These are phyloP conservation scores for Sisymbrium irio DNA, from an alignment of 345 rosid species.

Conservation along the genomic window DNA sequence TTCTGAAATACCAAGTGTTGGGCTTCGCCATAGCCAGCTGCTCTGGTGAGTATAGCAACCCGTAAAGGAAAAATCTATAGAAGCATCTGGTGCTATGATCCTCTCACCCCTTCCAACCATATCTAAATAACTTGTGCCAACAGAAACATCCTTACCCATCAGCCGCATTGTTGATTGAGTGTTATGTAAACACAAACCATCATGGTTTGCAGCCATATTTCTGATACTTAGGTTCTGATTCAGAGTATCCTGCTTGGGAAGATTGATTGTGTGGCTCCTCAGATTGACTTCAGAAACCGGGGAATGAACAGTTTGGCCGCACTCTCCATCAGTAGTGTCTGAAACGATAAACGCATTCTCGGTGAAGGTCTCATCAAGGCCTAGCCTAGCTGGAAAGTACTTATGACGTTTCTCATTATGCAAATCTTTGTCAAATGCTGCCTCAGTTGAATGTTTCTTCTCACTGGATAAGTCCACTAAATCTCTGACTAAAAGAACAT, in stretches of 20 bases:
- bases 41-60: slow-evolving; percentile 29
- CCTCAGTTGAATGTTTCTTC: slow-evolving; percentile 30
- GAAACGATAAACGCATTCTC: slow-evolving; percentile 29
- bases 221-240: slow-evolving; percentile 24
- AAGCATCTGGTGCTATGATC: slow-evolving; percentile 38
- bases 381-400: slow-evolving; percentile 39
- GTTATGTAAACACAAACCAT: slow-evolving; percentile 26
- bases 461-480: slow-evolving; percentile 26
- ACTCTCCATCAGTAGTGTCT: slow-evolving; percentile 27
- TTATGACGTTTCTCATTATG: slow-evolving; percentile 27
- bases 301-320: slow-evolving; percentile 14
- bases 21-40: slow-evolving; percentile 22
- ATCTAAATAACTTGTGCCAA: slow-evolving; percentile 41
- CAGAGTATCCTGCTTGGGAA: slow-evolving; percentile 23
- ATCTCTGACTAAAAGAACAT: slow-evolving; percentile 16
- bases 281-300: slow-evolving; percentile 35
- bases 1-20: slow-evolving; percentile 32
- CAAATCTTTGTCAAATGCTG: slow-evolving; percentile 27
- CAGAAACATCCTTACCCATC: slow-evolving; percentile 72
- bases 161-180: slow-evolving; percentile 57
- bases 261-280: slow-evolving; percentile 24
- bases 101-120: slow-evolving; percentile 45
- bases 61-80: slow-evolving; percentile 14
- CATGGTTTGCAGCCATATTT: slow-evolving; percentile 25
- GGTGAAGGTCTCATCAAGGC: slow-evolving; percentile 32